Evolutionary conservation across 2,329 filamentous ascomycete species (phyloP).

Genomic region (Lasiodiplodia hormozganensis): DNA sequence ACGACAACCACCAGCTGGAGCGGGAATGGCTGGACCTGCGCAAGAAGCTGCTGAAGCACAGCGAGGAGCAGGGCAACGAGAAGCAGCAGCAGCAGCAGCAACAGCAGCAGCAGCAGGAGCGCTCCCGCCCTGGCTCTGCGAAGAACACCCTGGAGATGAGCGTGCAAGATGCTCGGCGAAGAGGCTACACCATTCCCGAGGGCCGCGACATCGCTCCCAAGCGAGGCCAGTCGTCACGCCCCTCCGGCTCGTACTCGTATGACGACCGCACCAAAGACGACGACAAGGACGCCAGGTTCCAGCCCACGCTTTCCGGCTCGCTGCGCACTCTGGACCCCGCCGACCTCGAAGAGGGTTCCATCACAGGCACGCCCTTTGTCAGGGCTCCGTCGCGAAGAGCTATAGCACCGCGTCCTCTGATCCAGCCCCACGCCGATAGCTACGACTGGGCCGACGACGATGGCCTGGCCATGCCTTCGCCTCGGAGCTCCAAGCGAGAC

Average conservation of each 20-base stretch:
- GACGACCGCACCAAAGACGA: constrained; percentile 35
- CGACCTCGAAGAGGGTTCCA: constrained; percentile 41
- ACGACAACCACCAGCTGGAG: constrained; percentile 82
- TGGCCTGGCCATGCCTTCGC: constrained; percentile 29
- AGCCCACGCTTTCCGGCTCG: constrained; percentile 37
- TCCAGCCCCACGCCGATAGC: constrained; percentile 48
- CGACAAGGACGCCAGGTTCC: constrained; percentile 34
- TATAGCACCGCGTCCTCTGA: constrained; percentile 45
- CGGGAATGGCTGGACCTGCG: constrained; percentile 74
- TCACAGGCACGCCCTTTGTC: constrained; percentile 60
- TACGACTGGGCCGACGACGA: constrained; percentile 56
- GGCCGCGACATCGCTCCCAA: constrained; percentile 6
- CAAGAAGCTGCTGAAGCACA: constrained; percentile 55
- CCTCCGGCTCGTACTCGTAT: constrained; percentile 18
- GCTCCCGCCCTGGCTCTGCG: constrained; percentile 14
- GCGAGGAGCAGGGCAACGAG: constrained; percentile 45
- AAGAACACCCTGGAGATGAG: constrained; percentile 34
- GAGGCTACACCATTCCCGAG: constrained; percentile 24
- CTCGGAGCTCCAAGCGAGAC: constrained; percentile 37
- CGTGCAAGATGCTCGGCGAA: constrained; percentile 6
- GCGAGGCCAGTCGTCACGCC: constrained; percentile 24
- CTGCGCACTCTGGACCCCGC: constrained; percentile 41
- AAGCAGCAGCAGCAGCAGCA: constrained; percentile 34
- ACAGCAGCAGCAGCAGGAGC: neutral
- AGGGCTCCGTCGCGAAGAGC: constrained; percentile 55